Percentiles rank a stretch among this genome's conserved stretches.
Evolutionary conservation across 176 grass and related monocot species (phyloP).

Genomic region (Oryza rufipogon): DNA sequence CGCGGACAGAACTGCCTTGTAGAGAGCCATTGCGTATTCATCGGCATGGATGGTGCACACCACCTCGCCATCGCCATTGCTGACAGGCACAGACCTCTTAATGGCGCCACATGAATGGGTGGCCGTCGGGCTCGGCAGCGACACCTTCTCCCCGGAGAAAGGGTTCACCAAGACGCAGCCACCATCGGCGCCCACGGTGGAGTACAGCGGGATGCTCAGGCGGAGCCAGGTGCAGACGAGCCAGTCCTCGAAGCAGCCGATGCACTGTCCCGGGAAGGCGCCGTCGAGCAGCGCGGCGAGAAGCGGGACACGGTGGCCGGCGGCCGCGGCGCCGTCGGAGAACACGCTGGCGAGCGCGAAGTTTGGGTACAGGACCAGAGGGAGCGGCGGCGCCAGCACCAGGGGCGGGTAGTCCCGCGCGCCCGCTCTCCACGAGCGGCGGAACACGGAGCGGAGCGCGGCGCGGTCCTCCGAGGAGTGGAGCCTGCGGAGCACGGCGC

Average conservation of each 20-base stretch:
- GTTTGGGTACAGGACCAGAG: background rate
- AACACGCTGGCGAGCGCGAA: conserved; percentile 16
- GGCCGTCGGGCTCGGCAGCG: background rate
- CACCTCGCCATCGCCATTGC: conserved; percentile 12
- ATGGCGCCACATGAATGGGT: background rate
- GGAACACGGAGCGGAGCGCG: background rate
- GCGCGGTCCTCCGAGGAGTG: background rate
- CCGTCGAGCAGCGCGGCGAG: background rate
- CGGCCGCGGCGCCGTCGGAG: background rate
- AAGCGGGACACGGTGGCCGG: conserved; percentile 5
- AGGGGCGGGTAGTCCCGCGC: background rate
- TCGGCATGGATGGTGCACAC: background rate
- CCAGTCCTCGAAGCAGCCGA: conserved; percentile 1
- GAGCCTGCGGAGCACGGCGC: background rate
- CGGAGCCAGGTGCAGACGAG: conserved; percentile 19
- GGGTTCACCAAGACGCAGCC: conserved; percentile 12
- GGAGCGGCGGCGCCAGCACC: background rate
- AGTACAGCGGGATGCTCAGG: background rate
- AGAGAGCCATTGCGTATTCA: conserved; percentile 20
- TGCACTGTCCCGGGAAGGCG: background rate
- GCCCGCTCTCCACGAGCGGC: conserved; percentile 10
- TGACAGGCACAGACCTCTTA: background rate
- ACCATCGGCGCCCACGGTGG: background rate
- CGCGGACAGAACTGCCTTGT: conserved; percentile 18
- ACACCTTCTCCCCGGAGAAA: background rate